These are phyloP conservation scores for Trichoderma cornu-damae DNA, from an alignment of 2,329 filamentous ascomycete genomes.

Conservation along the genomic window DNA sequence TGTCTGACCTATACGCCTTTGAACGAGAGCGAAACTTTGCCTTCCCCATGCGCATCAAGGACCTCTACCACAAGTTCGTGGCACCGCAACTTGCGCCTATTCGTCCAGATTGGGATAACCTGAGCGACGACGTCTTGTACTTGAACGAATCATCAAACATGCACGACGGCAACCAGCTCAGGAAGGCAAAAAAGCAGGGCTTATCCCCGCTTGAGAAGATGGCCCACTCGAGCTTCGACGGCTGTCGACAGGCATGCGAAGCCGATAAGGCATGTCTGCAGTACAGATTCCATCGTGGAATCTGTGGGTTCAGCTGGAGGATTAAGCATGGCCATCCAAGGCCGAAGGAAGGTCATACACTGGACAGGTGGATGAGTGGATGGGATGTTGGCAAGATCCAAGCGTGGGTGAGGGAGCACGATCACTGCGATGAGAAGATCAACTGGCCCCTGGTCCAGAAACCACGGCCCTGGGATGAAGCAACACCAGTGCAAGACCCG, in stretches of 20 bases:
- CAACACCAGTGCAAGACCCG: not conserved
- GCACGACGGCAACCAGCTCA: slow-evolving; percentile 31
- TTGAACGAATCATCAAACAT: slow-evolving; percentile 30
- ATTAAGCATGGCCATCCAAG: slow-evolving; percentile 39
- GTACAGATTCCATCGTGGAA: slow-evolving; percentile 36
- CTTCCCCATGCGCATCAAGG: slow-evolving; percentile 39
- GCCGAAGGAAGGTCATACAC: slow-evolving; percentile 27
- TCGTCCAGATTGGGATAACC: slow-evolving; percentile 51
- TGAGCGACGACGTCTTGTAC: slow-evolving; percentile 43
- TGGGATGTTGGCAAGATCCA: slow-evolving; percentile 41
- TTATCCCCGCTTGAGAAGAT: slow-evolving; percentile 36
- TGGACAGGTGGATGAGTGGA: slow-evolving; percentile 35
- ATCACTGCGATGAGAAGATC: slow-evolving; percentile 28
- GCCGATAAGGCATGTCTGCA: slow-evolving; percentile 37
- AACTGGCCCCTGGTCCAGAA: slow-evolving; percentile 5
- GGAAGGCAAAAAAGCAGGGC: slow-evolving; percentile 31
- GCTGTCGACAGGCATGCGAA: slow-evolving; percentile 44
- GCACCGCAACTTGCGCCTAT: slow-evolving; percentile 34
- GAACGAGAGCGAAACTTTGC: slow-evolving; percentile 39
- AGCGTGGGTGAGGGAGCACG: slow-evolving; percentile 36
- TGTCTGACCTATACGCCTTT: slow-evolving; percentile 47
- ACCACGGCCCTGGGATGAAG: not conserved
- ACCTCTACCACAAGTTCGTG: slow-evolving; percentile 46
- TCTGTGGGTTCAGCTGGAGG: slow-evolving; percentile 34
- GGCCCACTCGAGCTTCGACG: slow-evolving; percentile 39